Conservation (phyloP, 148 eudicot genomes). For the Hydrangea macrophylla region DNA sequence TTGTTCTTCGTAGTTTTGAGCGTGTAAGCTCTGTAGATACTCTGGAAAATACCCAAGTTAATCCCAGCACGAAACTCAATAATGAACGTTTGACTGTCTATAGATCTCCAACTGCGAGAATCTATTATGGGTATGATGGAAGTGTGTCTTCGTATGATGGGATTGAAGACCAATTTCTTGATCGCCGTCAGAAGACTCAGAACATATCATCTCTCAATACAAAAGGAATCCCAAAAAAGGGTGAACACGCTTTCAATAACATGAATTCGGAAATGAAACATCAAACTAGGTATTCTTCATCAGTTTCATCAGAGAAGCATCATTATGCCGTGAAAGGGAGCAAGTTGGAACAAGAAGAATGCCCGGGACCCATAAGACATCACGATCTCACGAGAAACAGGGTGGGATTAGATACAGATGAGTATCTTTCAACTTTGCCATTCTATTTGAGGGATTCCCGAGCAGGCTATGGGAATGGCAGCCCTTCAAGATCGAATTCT, state of each 20-base stretch:
- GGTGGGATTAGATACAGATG: too few species aligned
- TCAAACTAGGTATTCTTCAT: conserved; percentile 19
- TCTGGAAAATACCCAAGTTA: conserved; percentile 23
- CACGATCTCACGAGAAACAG: too few species aligned
- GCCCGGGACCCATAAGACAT: conserved; percentile 20
- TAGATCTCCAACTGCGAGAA: conserved; percentile 33
- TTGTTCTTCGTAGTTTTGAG: conserved; percentile 18
- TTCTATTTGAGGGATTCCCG: conserved; percentile 27
- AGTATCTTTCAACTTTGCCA: conserved; percentile 31
- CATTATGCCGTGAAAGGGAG: conserved; percentile 25
- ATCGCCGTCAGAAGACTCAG: conserved; percentile 20
- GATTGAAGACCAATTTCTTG: conserved; percentile 41
- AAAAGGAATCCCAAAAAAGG: conserved; percentile 12
- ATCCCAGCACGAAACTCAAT: conserved; percentile 19
- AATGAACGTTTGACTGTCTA: conserved; percentile 10
- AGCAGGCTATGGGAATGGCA: conserved; percentile 37
- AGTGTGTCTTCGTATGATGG: conserved; percentile 77
- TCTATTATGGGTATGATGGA: conserved; percentile 49
- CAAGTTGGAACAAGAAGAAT: conserved; percentile 20
- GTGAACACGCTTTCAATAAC: background rate
- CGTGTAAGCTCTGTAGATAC: conserved; percentile 29
- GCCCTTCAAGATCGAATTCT: conserved; percentile 32
- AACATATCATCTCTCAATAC: too few species aligned
- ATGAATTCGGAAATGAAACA: conserved; percentile 23
- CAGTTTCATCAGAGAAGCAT: conserved; percentile 23